phyloP scores from a whole-genome alignment of 768 basidiomycete genomes.

The Holtermanniella nyarrowii region DNA sequence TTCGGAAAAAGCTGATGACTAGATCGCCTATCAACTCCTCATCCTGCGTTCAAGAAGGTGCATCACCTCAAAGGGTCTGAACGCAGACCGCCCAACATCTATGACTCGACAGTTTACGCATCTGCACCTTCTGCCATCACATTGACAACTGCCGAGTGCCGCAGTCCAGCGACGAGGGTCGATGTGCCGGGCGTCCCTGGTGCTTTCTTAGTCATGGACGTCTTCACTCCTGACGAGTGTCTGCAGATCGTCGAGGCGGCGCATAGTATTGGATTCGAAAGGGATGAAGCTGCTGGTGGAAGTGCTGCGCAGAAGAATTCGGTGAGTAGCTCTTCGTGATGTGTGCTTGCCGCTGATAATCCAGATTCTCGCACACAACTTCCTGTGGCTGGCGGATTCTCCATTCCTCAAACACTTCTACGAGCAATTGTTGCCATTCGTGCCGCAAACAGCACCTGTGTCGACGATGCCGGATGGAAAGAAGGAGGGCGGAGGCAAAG shows the following conservation, averaged over 20 bases:
- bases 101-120: slow-evolving; percentile 49
- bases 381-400: slow-evolving; percentile 50
- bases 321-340: slow-evolving; percentile 23
- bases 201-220: slow-evolving; percentile 48
- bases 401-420: slow-evolving; percentile 45
- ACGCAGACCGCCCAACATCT: slow-evolving; percentile 50
- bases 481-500: slow-evolving; percentile 38
- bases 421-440: slow-evolving; percentile 43
- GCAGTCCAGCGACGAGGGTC: slow-evolving; percentile 37
- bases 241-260: slow-evolving; percentile 45
- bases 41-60: slow-evolving; percentile 27
- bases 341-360: background rate
- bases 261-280: slow-evolving; percentile 47
- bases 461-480: slow-evolving; percentile 14
- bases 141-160: slow-evolving; percentile 38
- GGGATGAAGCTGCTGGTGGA: slow-evolving; percentile 49
- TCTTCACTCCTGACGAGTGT: slow-evolving; percentile 47
- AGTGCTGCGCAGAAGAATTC: slow-evolving; percentile 46
- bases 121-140: slow-evolving; percentile 39
- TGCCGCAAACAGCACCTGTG: slow-evolving; percentile 42
- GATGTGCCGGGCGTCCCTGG: slow-evolving; percentile 47
- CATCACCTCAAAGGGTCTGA: slow-evolving; percentile 46
- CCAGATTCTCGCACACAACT: slow-evolving; percentile 45
- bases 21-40: slow-evolving; percentile 13
- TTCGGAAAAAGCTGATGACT: slow-evolving; percentile 1